These are phyloP conservation scores for Dichotomocladium elegans DNA, from an alignment of 371 early-diverging fungal genomes.

Conservation along the genomic window DNA sequence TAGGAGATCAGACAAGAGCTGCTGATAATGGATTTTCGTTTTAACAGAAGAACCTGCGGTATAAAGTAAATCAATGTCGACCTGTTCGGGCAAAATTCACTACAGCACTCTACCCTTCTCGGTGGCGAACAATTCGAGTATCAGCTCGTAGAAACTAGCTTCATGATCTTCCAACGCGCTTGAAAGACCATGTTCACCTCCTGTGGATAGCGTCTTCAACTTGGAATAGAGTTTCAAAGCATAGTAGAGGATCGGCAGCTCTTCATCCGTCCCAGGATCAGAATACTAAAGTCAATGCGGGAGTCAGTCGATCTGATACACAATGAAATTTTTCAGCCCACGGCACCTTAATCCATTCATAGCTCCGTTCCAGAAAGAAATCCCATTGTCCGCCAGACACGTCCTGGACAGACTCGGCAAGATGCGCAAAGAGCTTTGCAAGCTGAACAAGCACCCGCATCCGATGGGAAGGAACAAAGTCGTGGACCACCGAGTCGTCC, in stretches of 20 bases:
- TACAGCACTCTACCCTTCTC: conserved; percentile 7
- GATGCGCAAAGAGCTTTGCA: conserved; percentile 30
- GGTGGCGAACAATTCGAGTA: conserved; percentile 7
- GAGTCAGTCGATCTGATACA: neutral
- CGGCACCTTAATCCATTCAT: conserved; percentile 33
- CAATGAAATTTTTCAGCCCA: too few species aligned
- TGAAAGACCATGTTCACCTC: conserved; percentile 8
- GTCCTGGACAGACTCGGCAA: conserved; percentile 48
- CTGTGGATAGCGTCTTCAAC: conserved; percentile 2
- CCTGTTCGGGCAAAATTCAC: too few species aligned
- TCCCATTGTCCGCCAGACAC: conserved; percentile 56
- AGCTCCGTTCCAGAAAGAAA: conserved; percentile 41
- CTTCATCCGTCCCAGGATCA: conserved; percentile 19
- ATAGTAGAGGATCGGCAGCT: conserved; percentile 11
- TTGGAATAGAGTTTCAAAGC: conserved; percentile 9
- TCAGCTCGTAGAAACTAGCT: conserved; percentile 1
- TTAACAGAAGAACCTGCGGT: neutral
- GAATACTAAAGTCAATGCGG: conserved; percentile 10
- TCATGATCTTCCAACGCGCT: conserved; percentile 3
- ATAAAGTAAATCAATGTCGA: neutral
- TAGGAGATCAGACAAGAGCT: conserved; percentile 24
- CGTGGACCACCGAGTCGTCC: conserved; percentile 14
- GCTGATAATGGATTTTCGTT: conserved; percentile 25
- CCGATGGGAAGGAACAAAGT: conserved; percentile 12
- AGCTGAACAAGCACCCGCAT: conserved; percentile 33